Evolutionary conservation across 495 filamentous ascomycete species (phyloP), one percentile per base, ranked within the genome.

Genomic region (Mytilinidion resinicola): DNA sequence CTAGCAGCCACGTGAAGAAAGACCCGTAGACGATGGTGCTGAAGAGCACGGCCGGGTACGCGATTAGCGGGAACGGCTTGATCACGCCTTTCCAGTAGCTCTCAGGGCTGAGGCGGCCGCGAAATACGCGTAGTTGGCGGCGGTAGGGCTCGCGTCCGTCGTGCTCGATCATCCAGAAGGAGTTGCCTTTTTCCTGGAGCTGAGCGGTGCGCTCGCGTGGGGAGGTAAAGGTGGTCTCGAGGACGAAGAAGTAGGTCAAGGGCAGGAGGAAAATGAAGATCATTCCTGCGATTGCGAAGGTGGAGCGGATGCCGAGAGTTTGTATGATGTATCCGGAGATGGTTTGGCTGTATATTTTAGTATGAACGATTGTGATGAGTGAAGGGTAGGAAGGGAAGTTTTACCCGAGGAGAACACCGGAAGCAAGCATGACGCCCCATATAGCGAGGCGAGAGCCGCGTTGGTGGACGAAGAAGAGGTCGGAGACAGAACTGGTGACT

Each of bases 401-500:
- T 35, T 56, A 69, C 66, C 71, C 70, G 9, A 73, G 61, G 35
- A 73, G 59, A 20, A 74, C 72, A 9, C 93, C 93, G 9, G 91
- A 89, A 0, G 96, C 80, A n/a, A 96, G 78, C 9, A 96, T 72
- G 9, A 96, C 73, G 0, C 91, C 96, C 71, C 96, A 98, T 25
- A 96, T 90, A 30, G 93, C 93, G 33, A 96, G 83, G 7, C 93
- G 85, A 64, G 89, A 95, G 0, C 92, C 92, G 37, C 92, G 79
- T 73, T 96, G 92, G 62, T 96, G 93, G 15, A 96, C 76, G 67
- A 96, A 96, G 74, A 89, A 98, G 60, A 96, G 95, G 70, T 98
- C 93, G 6, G 91, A 90, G 61, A 96, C 91, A 0, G 91, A 95
- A 11, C 92, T 91, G 5, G 90, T 95, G 0, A 93, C 91, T 47